Percentiles rank a stretch among this genome's conserved stretches.
These are phyloP conservation scores for Diaporthe vexans DNA, from an alignment of 2,329 filamentous ascomycete species.

Conservation along the genomic window DNA sequence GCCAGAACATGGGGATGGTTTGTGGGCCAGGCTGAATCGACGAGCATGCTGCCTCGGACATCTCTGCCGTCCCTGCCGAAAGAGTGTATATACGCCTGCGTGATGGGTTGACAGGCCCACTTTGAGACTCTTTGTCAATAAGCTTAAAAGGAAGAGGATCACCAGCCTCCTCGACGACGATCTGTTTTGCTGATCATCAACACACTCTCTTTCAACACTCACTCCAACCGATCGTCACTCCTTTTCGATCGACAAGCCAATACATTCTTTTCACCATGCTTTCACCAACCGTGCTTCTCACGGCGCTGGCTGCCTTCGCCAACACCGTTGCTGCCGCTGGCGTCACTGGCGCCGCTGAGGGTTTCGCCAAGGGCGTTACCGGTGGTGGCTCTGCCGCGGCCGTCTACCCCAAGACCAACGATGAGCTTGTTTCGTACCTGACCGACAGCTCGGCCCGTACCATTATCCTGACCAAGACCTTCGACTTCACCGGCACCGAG, in stretches of 20 bases:
- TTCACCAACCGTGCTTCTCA: conserved; percentile 15
- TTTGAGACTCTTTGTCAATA: not conserved
- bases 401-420: conserved; percentile 66
- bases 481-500: conserved; percentile 69
- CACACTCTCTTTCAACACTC: conserved; percentile 10
- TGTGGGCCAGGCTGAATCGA: conserved; percentile 16
- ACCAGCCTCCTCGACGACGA: conserved; percentile 20
- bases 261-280: conserved; percentile 16
- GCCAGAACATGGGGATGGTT: not conserved
- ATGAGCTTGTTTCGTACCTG: conserved; percentile 72
- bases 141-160: conserved; percentile 29
- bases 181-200: conserved; percentile 5
- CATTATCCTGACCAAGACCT: conserved; percentile 70
- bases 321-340: conserved; percentile 16
- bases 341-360: conserved; percentile 55
- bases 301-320: conserved; percentile 29
- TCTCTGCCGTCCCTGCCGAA: not conserved
- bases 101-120: conserved; percentile 1
- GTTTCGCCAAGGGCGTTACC: conserved; percentile 66
- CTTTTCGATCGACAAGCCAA: not conserved
- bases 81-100: not conserved
- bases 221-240: conserved; percentile 15
- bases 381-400: conserved; percentile 69
- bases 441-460: conserved; percentile 65
- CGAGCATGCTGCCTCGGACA: conserved; percentile 3